Base-by-base conservation (phyloP, 495 filamentous ascomycete species). In the Trichoderma orchidacearum region DNA sequence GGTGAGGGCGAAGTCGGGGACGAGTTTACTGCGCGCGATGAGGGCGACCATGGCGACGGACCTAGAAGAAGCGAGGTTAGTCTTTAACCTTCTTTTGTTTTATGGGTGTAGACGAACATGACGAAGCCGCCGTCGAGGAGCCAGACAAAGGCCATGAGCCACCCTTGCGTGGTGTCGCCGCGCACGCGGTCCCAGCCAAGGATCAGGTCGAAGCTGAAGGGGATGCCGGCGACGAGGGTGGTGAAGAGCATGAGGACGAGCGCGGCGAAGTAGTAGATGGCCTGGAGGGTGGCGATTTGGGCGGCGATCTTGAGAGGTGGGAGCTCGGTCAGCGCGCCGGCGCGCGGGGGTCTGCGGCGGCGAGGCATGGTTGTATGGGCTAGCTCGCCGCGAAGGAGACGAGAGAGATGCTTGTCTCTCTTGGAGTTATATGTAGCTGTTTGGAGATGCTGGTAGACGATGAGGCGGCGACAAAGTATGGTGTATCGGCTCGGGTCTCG, bases 1-100 rank as follows among this genome's bases (percentile, higher is more conserved):
- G 1, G 93, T 95, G 23, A 96, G 76, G 6, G 89, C 84, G 68
- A 99, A 99, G 67, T 99, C 93, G 58, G 86, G 87, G 30, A 96
- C 84, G 32, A 96, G 82, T 65, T 96, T 96, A 27, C 85, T 90
- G 55, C 91, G 87, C 29, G 85, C 84, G 59, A 96, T 81, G 57
- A 96, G 74, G 53, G 90, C 68, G 30, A 91, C 77, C 32, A 93
- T 79, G n/a, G 86, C 84, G 29, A 92, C 78, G 15, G 87, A 82
- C 61, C 86, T 90, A 60, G 54, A 9, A 13, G 0, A 15, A 35
- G 57, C 66, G 56, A 69, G 62, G 56, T 28, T 57, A 35, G 54
- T 28, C 51, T 32, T 32, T 30, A 54, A 30, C 32, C 45, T n/a
- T 31, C 5, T 23, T 4, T 18, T 50, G 57, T 54, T n/a, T 35